Evolutionary conservation across 2,329 filamentous ascomycete species (phyloP), one percentile per base, ranked within the genome.

Genomic region (Fusarium proliferatum): DNA sequence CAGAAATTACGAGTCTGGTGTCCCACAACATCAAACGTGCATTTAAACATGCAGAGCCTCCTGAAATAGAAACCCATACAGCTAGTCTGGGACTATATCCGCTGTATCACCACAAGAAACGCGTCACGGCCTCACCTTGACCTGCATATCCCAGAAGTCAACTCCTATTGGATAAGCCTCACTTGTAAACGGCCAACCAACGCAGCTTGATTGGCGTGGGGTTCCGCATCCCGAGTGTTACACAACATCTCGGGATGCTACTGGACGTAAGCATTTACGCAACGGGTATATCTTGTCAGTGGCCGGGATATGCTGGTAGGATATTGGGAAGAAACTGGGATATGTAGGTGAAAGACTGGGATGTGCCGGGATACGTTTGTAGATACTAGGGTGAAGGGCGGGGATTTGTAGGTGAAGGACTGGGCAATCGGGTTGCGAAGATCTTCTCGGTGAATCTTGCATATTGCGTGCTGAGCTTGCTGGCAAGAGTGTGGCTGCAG

Each of bases 191-290:
- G 16, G 26, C 49, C 59, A 57, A 66, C 28, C 42, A 55, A 15
- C 34, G 30, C 17, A 15, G 3, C 5, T 21, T 38, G 42, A 45
- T 28, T 11, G 17, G 19, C 45, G 23, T 43, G 42, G 49, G 46
- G 52, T 36, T 67, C 53, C 48, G 46, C 39, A 51, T 51, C 43
- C 67, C 71, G 62, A 67, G 39, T 11, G 58, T 75, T 64, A 67
- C 72, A 61, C 64, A 48, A 11, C 64, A 43, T 62, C 17, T 57
- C 59, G 60, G 49, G 43, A 69, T 59, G 30, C 46, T 34, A 41
- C 26, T 42, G 55, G 30, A 38, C 19, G 23, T 57, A 28, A 45
- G 28, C 57, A 28, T 46, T 49, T 19, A n/a, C 43, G 36, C 39
- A 42, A 34, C 19, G 17, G 21, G 51, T n/a, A 34, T 26, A 34